Conservation (phyloP, 2,329 filamentous ascomycete genomes). For the Orbilia quercus region DNA sequence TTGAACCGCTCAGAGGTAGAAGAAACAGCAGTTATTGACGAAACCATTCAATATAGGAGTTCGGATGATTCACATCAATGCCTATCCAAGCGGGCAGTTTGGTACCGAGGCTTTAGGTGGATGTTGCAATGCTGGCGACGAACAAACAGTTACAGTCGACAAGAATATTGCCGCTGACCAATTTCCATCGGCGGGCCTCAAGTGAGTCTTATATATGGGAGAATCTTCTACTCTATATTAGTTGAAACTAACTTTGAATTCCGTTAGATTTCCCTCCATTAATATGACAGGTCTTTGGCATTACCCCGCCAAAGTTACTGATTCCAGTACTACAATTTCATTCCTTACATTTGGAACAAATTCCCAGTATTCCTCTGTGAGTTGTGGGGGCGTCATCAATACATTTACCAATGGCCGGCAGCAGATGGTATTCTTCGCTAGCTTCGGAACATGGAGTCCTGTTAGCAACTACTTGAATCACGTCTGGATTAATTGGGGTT, state of each 20-base stretch:
- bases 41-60: constrained; percentile 65
- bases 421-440: constrained; percentile 73
- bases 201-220: constrained; percentile 64
- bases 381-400: constrained; percentile 72
- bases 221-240: not conserved
- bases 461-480: constrained; percentile 46
- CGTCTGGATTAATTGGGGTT: constrained; percentile 49
- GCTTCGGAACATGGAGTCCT: constrained; percentile 67
- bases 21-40: constrained; percentile 73
- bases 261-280: constrained; percentile 40
- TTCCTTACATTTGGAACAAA: constrained; percentile 68
- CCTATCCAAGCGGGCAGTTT: constrained; percentile 68
- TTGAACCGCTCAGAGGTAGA: constrained; percentile 69
- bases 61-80: constrained; percentile 72
- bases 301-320: constrained; percentile 70
- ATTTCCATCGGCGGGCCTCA: constrained; percentile 70
- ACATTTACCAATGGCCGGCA: constrained; percentile 68
- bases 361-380: constrained; percentile 63
- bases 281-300: constrained; percentile 68
- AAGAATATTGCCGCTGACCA: constrained; percentile 64
- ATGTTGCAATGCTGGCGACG: constrained; percentile 67
- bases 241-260: not conserved
- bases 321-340: constrained; percentile 68
- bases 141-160: constrained; percentile 69
- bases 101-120: constrained; percentile 65